Conservation (phyloP, 495 filamentous ascomycete species). For the Penicillium silybi region DNA sequence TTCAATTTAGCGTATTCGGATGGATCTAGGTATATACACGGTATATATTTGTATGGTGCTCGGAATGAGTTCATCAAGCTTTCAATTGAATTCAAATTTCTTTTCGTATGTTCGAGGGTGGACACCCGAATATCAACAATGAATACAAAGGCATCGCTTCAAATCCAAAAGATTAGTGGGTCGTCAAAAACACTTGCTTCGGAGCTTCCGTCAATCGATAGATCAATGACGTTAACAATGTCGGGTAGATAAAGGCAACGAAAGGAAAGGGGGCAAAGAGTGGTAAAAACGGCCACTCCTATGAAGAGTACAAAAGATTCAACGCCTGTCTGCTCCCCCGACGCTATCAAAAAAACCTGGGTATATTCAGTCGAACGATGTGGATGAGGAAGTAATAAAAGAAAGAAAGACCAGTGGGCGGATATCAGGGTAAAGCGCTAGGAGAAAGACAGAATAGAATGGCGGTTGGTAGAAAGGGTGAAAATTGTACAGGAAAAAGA, state of each 20-base stretch:
- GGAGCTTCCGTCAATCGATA: background rate
- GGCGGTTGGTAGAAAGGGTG: background rate
- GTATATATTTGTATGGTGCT: background rate
- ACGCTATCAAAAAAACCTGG: slow-evolving; percentile 8
- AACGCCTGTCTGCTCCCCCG: slow-evolving; percentile 3
- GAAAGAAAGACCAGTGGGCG: background rate
- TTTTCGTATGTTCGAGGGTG: background rate
- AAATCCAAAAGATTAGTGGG: background rate
- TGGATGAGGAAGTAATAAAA: background rate
- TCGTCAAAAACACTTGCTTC: background rate
- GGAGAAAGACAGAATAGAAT: background rate
- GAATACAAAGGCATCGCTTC: background rate
- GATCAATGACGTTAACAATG: background rate
- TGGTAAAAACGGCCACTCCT: background rate
- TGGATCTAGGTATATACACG: background rate
- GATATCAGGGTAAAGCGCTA: background rate
- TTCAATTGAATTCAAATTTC: background rate
- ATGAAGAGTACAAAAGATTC: background rate
- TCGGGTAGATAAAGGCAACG: background rate
- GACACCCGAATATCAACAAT: background rate
- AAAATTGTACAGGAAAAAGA: background rate
- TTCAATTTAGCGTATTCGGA: background rate
- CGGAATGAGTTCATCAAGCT: background rate
- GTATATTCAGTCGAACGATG: slow-evolving; percentile 7
- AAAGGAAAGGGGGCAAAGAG: background rate